Base-by-base conservation (phyloP, 305 asterid species). In the Ajuga reptans region DNA sequence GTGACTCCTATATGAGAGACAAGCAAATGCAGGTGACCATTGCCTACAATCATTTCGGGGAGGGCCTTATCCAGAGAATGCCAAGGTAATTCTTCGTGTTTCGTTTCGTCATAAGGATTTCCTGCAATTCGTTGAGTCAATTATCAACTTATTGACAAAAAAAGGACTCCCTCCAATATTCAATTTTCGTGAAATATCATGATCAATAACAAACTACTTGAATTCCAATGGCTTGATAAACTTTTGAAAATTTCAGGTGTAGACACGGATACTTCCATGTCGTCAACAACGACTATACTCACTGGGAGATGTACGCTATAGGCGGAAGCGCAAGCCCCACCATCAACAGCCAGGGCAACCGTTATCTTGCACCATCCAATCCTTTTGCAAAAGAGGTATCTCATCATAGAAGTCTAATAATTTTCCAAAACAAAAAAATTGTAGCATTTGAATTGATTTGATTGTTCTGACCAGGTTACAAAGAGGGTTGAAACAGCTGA, bases 221-320 rank as follows among this genome's bases (percentile, higher is more conserved):
- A 57, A 42, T 42, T 16, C 27, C 15, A 12, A 45, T 1, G 18
- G 24, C 1, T 2, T 50, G n/a, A 51, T 42, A 21, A 69, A 3
- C 12, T 15, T 57, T 29, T 49, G 1, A 21, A 56, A 36, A 57
- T 72, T 76, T 64, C 91, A 89, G 96, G 77, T 88, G 98, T 64
- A 81, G 98, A 36, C 96, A 86, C 51, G 98, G 98, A 3, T 87
- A 91, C 81, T 89, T 91, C 76, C 98, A 91, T 37, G 97, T 91
- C 51, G 97, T 91, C 78, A 91, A 91, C 87, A 91, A 91, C 61
- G 97, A 91, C 83, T 91, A 91, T 74, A 91, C 97, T 62, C 97
- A 91, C 69, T 91, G 97, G 97, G 95, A 87, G 77, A 91, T 91
- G 98, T 91, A 91, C 62, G 98, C 98, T 15, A 91, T 91, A 2